Base-by-base conservation (phyloP, 495 filamentous ascomycete species). In the Lasiosphaeria miniovina region DNA sequence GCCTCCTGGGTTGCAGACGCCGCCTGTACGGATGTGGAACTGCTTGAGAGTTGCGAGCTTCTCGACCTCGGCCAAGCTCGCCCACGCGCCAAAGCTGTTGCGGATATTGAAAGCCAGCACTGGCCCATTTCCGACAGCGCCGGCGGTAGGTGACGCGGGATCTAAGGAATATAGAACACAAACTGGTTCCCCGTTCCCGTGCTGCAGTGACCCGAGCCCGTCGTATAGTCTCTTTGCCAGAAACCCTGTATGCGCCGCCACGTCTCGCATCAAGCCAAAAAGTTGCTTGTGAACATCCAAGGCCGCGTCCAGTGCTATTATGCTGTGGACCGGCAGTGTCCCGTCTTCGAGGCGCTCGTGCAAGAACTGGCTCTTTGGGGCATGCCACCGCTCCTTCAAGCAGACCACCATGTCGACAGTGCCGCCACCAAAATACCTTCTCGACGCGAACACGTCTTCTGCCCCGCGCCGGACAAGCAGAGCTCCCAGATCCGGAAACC, bases 351-450 rank as follows among this genome's bases (percentile, higher is more conserved):
- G 78, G 31, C 80, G 80, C 35, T 90, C 89, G 68, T 96, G 91
- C 0, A 93, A 77, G n/a, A 81, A 81, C 6, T 85, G 78, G 31
- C 77, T 74, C 66, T 93, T 94, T 54, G 83, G 81, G 1, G 84
- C 86, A 77, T 93, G 87, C 87, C 89, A 95, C 57, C 82, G 79
- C 61, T 86, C 85, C 61, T 78, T 83, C 32, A 77, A 66, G 49
- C 75, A 85, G 11, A 81, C 67, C 12, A 85, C 79, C 82, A 94
- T 88, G 62, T 96, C 92, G 1, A 96, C 93, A 0, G 93, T 98
- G 6, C 93, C 93, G n/a, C 93, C 93, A 3, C 93, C 93, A 70
- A 98, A 98, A 66, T 93, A 98, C 63, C 74, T 82, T 48, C 91
- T 83, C 32, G 78, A 75, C 43, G 75, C 71, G 46, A 96, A 84